These are phyloP conservation scores for Chrysopogon serrulatus DNA, from an alignment of 176 grass and related monocot genomes.

Conservation along the genomic window DNA sequence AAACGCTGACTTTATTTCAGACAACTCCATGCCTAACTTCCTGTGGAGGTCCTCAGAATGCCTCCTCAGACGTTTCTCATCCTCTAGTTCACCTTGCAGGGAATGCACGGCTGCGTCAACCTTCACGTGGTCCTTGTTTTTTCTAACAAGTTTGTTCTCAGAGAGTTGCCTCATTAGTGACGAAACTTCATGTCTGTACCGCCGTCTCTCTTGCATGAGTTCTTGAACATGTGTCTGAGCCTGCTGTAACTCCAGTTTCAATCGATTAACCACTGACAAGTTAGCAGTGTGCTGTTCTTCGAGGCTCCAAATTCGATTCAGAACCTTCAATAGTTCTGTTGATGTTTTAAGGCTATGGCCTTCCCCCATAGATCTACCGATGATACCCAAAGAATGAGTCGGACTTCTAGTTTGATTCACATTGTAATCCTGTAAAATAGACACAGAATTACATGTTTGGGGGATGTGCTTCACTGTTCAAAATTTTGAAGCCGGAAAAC, in stretches of 20 bases:
- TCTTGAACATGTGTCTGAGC: slow-evolving; percentile 58
- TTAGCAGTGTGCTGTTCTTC: slow-evolving; percentile 76
- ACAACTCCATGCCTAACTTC: slow-evolving; percentile 71
- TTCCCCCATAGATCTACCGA: slow-evolving; percentile 40
- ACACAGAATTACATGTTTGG: not conserved
- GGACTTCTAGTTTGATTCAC: slow-evolving; percentile 41
- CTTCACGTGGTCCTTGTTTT: slow-evolving; percentile 61
- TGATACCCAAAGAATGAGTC: slow-evolving; percentile 48
- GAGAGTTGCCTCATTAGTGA: slow-evolving; percentile 50
- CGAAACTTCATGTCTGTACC: slow-evolving; percentile 46
- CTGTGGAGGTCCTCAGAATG: slow-evolving; percentile 54
- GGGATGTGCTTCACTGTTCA: not conserved
- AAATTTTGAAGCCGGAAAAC: not conserved
- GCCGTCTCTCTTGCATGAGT: slow-evolving; percentile 42
- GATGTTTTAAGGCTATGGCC: slow-evolving; percentile 60
- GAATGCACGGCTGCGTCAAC: slow-evolving; percentile 44
- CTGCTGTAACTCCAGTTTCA: slow-evolving; percentile 67
- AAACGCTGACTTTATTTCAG: slow-evolving; percentile 75
- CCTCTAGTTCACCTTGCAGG: slow-evolving; percentile 59
- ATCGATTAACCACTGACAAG: slow-evolving; percentile 47
- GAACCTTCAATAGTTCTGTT: slow-evolving; percentile 79
- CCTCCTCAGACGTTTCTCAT: slow-evolving; percentile 58
- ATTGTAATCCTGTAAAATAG: slow-evolving; percentile 45
- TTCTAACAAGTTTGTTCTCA: slow-evolving; percentile 57
- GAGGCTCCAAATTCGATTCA: slow-evolving; percentile 87